phyloP scores from a whole-genome alignment of 2,329 filamentous ascomycete species.

The Zymoseptoria pseudotritici region DNA sequence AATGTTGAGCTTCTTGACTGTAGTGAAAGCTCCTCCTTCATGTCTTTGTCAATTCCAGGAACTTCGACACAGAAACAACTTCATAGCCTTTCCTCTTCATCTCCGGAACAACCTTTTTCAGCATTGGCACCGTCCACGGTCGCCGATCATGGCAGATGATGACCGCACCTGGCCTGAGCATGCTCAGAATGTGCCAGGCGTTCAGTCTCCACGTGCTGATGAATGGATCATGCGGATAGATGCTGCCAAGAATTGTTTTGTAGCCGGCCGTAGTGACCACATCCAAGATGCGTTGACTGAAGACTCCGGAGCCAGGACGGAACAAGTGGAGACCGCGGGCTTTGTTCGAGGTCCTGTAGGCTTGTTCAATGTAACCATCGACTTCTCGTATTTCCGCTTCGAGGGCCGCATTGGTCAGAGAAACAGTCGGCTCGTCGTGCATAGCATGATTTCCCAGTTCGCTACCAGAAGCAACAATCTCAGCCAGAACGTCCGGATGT shows the following conservation, averaged over 20 bases:
- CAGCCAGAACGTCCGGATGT: conserved; percentile 41
- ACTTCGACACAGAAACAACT: conserved; percentile 62
- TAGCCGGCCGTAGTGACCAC: conserved; percentile 57
- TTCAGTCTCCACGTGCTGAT: conserved; percentile 63
- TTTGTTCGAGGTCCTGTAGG: conserved; percentile 42
- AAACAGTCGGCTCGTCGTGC: conserved; percentile 69
- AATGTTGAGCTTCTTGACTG: neutral
- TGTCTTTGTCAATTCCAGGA: conserved; percentile 41
- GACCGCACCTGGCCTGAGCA: conserved; percentile 67
- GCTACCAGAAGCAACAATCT: conserved; percentile 47
- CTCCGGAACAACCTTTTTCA: conserved; percentile 64
- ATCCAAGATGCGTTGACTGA: conserved; percentile 61
- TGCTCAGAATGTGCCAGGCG: conserved; percentile 70
- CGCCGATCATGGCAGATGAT: conserved; percentile 82
- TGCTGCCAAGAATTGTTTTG: conserved; percentile 67
- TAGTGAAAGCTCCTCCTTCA: conserved; percentile 1
- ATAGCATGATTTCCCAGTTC: conserved; percentile 80
- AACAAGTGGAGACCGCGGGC: conserved; percentile 58
- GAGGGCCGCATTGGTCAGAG: conserved; percentile 53
- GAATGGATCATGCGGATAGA: conserved; percentile 91
- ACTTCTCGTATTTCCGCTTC: conserved; percentile 57
- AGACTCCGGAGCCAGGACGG: conserved; percentile 77
- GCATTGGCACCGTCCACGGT: conserved; percentile 75
- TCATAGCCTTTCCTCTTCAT: conserved; percentile 61
- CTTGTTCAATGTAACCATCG: conserved; percentile 50